These are phyloP conservation scores for Backusella tarrabulga DNA, from an alignment of 192 early-diverging fungal species.

Conservation along the genomic window DNA sequence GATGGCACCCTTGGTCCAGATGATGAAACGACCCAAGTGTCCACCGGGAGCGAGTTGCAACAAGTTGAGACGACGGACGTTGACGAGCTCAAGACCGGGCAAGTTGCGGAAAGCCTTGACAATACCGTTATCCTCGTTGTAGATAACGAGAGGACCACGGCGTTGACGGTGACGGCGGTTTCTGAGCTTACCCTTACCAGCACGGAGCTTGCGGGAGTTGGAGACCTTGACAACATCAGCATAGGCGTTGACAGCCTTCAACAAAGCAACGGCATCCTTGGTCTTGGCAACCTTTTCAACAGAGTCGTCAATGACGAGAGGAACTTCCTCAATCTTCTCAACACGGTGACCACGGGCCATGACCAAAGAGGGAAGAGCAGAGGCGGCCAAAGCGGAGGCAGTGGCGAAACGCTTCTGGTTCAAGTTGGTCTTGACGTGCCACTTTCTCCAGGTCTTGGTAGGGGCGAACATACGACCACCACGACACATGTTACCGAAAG, in stretches of 20 bases:
- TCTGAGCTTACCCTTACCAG: slow-evolving; percentile 96
- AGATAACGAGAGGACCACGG: slow-evolving; percentile 97
- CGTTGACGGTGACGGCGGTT: slow-evolving; percentile 98
- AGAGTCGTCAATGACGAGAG: slow-evolving; percentile 82
- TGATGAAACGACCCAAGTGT: no score
- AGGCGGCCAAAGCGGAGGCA: slow-evolving; percentile 55
- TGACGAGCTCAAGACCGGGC: slow-evolving; percentile 99
- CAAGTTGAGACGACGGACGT: slow-evolving; percentile 68
- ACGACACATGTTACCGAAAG: slow-evolving; percentile 99
- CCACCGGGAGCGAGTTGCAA: slow-evolving; percentile 16
- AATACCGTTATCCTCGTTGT: slow-evolving; percentile 94
- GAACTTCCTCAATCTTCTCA: slow-evolving; percentile 90
- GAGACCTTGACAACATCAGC: slow-evolving; percentile 94
- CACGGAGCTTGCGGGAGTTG: slow-evolving; percentile 95
- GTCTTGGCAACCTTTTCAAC: slow-evolving; percentile 89
- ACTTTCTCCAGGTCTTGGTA: slow-evolving; percentile 99
- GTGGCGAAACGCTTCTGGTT: slow-evolving; percentile 99
- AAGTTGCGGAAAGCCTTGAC: slow-evolving; percentile 98
- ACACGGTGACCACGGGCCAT: slow-evolving; percentile 98
- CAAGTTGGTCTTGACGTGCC: slow-evolving; percentile 99
- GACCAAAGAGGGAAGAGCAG: slow-evolving; percentile 82
- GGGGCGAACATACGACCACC: slow-evolving; percentile 99
- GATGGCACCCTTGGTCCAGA: no score
- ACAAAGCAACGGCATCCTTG: slow-evolving; percentile 89
- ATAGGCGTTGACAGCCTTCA: slow-evolving; percentile 94